phyloP scores from a whole-genome alignment of 768 basidiomycete genomes.

The Rhizopogon vulgaris region DNA sequence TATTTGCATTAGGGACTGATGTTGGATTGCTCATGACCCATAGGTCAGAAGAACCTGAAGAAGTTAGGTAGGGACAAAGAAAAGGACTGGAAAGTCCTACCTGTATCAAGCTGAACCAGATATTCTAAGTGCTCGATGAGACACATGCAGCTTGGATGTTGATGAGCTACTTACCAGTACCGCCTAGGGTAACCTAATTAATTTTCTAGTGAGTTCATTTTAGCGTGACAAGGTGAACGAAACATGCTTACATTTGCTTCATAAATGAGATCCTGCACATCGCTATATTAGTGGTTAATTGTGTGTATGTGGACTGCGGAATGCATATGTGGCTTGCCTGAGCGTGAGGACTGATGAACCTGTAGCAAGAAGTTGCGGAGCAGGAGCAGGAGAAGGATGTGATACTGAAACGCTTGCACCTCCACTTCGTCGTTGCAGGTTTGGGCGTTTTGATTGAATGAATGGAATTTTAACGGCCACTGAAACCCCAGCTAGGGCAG shows the following conservation, averaged over 20 bases:
- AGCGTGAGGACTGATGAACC: constrained; percentile 14
- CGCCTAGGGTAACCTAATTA: constrained; percentile 66
- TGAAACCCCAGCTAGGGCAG: constrained; percentile 31
- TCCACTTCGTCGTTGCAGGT: constrained; percentile 33
- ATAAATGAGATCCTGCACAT: constrained; percentile 74
- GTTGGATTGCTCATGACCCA: constrained; percentile 52
- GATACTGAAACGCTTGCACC: constrained; percentile 13
- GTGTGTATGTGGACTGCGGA: background rate
- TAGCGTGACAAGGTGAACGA: background rate
- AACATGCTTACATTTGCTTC: constrained; percentile 57
- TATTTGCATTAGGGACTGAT: constrained; percentile 42
- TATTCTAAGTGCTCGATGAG: constrained; percentile 40
- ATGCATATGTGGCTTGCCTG: constrained; percentile 9
- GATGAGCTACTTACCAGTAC: constrained; percentile 38
- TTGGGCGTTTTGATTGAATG: constrained; percentile 35
- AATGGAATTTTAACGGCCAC: constrained; percentile 44
- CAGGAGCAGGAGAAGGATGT: constrained; percentile 3
- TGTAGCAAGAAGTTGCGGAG: constrained; percentile 20
- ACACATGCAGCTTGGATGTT: constrained; percentile 1
- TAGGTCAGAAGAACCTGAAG: constrained; percentile 47
- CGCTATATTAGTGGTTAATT: constrained; percentile 35
- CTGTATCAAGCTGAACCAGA: constrained; percentile 76
- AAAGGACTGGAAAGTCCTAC: constrained; percentile 26
- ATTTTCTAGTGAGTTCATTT: background rate
- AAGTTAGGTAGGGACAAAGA: no score